Evolutionary conservation across 805 yeast species (phyloP), one percentile per base, ranked within the genome.

Genomic region (Ogataea neopini): DNA sequence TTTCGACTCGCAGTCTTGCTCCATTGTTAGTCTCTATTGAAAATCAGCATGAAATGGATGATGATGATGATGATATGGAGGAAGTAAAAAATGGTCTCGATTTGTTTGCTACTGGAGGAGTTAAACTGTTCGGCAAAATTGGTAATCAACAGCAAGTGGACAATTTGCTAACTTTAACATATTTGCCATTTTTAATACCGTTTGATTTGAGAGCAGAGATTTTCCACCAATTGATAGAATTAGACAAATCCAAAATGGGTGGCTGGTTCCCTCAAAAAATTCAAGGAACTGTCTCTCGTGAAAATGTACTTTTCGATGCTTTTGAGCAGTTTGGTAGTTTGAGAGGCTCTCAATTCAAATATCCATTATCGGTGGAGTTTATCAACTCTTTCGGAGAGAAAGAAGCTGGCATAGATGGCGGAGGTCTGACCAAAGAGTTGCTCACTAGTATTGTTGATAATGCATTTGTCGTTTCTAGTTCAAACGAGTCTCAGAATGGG

Each of bases 371-470:
- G 1, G 89, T 94, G 1, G 75, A 75, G 13, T 90, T 94, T 60
- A 70, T 71, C 30, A 86, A 88, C 58, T 78, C 85, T 47, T 80
- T 83, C 67, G 96, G 91, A 1, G 77, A 72, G 29, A 53, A 43
- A 22, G 98, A 92, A 62, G 89, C 84, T 0, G 99, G 99, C 1
- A 85, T 92, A 36, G 99, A 92, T 64, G 99, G 99, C 6, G 99
- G 98, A 10, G 99, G 99, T 1, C 72, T 92, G 19, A 91, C 97
- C 0, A 91, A 92, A 63, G 99, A 92, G 59, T 82, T 94, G 52
- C 68, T 92, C 46, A 89, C 92, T 2, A 73, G 84, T 43, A 82
- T 89, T 0, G 79, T 84, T 2, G 71, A 69, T 3, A 88, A 86
- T 52, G 91, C 87, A 0, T 88, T 92, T 57, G 68, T 72, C 25